A percentile compares a stretch with the other conserved stretches of the same genome.
These are phyloP conservation scores for Torulaspora gathmanii DNA, from an alignment of 805 yeast species.

Conservation along the genomic window DNA sequence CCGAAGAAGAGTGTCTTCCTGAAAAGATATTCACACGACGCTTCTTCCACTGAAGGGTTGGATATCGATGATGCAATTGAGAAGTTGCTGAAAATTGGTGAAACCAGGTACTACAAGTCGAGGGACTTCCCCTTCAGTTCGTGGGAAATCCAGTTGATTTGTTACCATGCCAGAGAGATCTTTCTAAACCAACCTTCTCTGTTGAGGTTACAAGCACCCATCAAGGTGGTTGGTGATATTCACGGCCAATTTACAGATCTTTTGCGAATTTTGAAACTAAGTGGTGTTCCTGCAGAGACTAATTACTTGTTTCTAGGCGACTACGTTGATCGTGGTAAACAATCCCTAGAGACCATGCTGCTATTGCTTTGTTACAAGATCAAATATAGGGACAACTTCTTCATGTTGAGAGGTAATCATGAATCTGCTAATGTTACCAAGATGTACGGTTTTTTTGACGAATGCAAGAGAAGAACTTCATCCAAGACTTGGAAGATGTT, in stretches of 20 bases:
- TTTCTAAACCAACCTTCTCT: constrained; percentile 62
- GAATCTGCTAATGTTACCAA: constrained; percentile 96
- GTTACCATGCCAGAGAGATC: constrained; percentile 54
- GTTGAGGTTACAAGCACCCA: constrained; percentile 67
- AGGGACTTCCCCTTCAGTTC: constrained; percentile 46
- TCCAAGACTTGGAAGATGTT: constrained; percentile 91
- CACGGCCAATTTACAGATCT: constrained; percentile 96
- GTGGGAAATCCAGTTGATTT: constrained; percentile 52
- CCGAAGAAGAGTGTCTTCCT: constrained; percentile 22
- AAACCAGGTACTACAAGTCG: constrained; percentile 35
- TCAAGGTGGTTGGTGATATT: constrained; percentile 84
- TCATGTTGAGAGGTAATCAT: constrained; percentile 89
- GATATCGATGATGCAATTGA: constrained; percentile 63
- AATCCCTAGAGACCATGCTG: constrained; percentile 86
- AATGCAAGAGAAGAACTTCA: constrained; percentile 90
- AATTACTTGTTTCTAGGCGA: constrained; percentile 93
- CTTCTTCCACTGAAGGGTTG: constrained; percentile 30
- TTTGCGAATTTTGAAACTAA: constrained; percentile 82
- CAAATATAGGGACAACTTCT: constrained; percentile 94
- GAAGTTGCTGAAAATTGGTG: constrained; percentile 51
- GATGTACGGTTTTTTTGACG: constrained; percentile 96
- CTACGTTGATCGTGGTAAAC: constrained; percentile 97
- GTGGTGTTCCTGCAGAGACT: constrained; percentile 93
- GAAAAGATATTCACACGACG: constrained; percentile 31
- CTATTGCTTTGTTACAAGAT: constrained; percentile 87